Base-by-base conservation (phyloP, 73 alveolate genomes). In the Paramecium tetraurelia region DNA sequence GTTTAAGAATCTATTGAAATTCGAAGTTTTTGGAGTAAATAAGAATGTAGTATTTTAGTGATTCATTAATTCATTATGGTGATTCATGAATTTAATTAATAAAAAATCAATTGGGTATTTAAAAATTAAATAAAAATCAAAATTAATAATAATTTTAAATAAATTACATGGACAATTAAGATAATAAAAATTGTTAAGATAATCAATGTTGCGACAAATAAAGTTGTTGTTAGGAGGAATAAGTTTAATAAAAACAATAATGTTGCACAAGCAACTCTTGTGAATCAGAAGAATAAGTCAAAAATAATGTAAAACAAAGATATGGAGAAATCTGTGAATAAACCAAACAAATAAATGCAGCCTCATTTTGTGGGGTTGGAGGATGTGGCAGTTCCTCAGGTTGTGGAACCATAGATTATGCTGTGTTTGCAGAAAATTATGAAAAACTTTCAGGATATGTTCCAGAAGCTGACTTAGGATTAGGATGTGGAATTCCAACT, bases 401-500 rank as follows among this genome's bases (percentile, higher is more conserved):
- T 46, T 85, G 92, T 12, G 85, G 92, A 24, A 53, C 92, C 9
- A 58, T 59, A 12, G 85, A 85, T 33, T 53, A 85, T 29, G 85
- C 92, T 29, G 43, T 58, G 3, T 58, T 59, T 58, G 92, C 92
- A 33, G 85, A 85, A 85, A 58, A 53, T 18, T 85, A 85, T 58
- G 53, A 85, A 53, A 22, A 85, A 41, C 10, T 57, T n/a, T 22
- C 57, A 48, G 92, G 92, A 85, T 85, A 85, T 59, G 69, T 53
- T 5, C 59, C 53, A 27, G 85, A 85, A 22, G 92, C 92, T 16
- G 86, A 93, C 38, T 93, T 92, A 75, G 96, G 95, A 1, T 93
- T 92, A 85, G 96, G 96, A 20, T 63, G 93, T 36, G 96, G 93
- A 29, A 93, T 93, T 18, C 96, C 96, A 21, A 94, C 93, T 68